Conservation (phyloP, 768 basidiomycete genomes). For the Porpolomopsis calyptriformis region DNA sequence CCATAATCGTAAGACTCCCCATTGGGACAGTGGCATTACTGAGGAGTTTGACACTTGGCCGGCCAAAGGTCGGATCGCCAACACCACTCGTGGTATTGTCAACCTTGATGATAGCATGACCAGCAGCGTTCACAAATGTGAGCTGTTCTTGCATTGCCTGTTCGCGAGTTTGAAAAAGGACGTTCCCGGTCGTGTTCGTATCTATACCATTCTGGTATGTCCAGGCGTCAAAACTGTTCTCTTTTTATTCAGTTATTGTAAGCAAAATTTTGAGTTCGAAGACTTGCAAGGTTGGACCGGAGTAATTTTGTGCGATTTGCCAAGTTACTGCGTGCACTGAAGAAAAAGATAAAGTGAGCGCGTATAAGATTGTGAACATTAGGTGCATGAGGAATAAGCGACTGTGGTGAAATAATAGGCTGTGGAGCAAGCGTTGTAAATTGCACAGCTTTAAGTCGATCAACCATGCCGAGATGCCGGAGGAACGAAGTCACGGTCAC, state of each 20-base stretch:
- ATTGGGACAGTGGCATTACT: neutral
- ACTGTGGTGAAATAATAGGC: neutral
- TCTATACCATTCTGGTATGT: constrained; percentile 4
- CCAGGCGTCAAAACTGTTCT: neutral
- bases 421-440: too few relatives aligned
- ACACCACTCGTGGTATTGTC: constrained; percentile 7
- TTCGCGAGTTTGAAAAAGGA: neutral
- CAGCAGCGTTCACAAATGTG: constrained; percentile 4
- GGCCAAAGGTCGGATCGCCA: constrained; percentile 1
- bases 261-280: neutral
- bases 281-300: constrained; percentile 4
- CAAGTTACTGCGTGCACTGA: neutral
- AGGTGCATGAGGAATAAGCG: neutral
- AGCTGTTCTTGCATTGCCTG: constrained; percentile 2
- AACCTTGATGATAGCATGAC: constrained; percentile 7
- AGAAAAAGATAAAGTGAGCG: neutral
- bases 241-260: neutral
- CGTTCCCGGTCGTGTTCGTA: constrained; percentile 4
- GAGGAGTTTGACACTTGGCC: constrained; percentile 2
- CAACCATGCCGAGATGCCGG: too few relatives aligned
- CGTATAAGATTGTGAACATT: neutral
- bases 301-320: constrained; percentile 4
- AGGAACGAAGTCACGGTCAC: too few relatives aligned
- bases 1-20: constrained; percentile 8
- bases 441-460: too few relatives aligned